phyloP scores from a whole-genome alignment of 2,329 filamentous ascomycete species.

The Lecanosticta acicola region DNA sequence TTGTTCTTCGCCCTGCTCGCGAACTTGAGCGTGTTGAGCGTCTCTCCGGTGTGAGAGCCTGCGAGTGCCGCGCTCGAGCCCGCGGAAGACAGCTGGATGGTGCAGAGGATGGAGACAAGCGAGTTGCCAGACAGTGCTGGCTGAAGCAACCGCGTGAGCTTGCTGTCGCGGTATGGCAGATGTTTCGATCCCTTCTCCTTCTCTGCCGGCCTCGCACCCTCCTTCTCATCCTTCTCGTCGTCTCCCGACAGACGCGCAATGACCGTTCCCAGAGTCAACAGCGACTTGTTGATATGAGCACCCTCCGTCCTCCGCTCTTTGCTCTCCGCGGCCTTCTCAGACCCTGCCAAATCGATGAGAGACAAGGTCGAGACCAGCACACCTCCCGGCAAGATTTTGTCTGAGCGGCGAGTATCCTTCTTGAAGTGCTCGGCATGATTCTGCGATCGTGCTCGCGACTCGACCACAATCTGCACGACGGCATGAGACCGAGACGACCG shows the following conservation, averaged over 20 bases:
- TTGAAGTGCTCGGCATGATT: constrained; percentile 38
- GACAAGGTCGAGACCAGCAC: constrained; percentile 93
- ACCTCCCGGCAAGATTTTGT: constrained; percentile 66
- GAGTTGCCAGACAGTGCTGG: constrained; percentile 89
- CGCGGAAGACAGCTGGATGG: constrained; percentile 79
- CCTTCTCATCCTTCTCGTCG: constrained; percentile 79
- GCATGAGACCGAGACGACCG: constrained; percentile 96
- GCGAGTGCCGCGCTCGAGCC: constrained; percentile 61
- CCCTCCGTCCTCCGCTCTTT: constrained; percentile 93
- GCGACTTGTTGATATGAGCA: constrained; percentile 96
- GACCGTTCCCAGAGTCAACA: constrained; percentile 90
- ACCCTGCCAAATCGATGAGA: constrained; percentile 92
- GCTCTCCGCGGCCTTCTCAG: constrained; percentile 88
- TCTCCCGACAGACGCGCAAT: constrained; percentile 86
- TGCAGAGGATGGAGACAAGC: constrained; percentile 94
- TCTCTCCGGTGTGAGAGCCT: constrained; percentile 76
- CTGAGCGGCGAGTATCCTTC: constrained; percentile 57
- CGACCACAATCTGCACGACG: constrained; percentile 96
- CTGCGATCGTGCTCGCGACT: constrained; percentile 76
- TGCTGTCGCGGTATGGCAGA: constrained; percentile 94
- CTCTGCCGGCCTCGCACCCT: constrained; percentile 45
- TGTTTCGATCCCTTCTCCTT: constrained; percentile 70
- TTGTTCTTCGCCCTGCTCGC: constrained; percentile 95
- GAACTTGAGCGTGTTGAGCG: constrained; percentile 93
- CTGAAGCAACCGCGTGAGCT: constrained; percentile 86